A percentile compares a stretch with the other conserved stretches of the same genome.
Evolutionary conservation across 108 stramenopile species (phyloP).

Genomic region (Cyclotella cryptica): DNA sequence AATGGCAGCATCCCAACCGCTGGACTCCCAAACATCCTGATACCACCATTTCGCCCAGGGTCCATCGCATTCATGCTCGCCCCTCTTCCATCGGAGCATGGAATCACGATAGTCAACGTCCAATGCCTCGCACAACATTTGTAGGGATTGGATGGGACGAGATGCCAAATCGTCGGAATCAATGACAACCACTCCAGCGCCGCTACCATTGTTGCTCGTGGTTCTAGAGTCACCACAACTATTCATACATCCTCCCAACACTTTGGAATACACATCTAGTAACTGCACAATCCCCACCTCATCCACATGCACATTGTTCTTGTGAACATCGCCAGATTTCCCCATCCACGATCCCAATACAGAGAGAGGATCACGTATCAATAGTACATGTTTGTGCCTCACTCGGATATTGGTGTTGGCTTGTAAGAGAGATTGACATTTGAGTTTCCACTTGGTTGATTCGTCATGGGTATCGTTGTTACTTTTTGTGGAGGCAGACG

Average conservation of each 20-base stretch:
- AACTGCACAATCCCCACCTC: conserved; percentile 86
- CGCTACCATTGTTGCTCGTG: background rate
- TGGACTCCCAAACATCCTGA: conserved; percentile 74
- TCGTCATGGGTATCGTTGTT: background rate
- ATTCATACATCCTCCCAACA: conserved; percentile 31
- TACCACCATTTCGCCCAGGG: conserved; percentile 92
- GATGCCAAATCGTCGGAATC: conserved; percentile 85
- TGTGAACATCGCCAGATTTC: conserved; percentile 58
- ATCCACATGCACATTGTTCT: conserved; percentile 68
- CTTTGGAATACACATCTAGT: conserved; percentile 72
- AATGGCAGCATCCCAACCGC: conserved; percentile 64
- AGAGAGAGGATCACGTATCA: conserved; percentile 72
- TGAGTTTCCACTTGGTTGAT: conserved; percentile 32
- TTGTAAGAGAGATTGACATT: background rate
- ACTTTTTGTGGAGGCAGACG: background rate
- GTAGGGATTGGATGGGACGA: conserved; percentile 63
- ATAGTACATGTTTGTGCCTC: conserved; percentile 70
- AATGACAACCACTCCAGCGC: conserved; percentile 55
- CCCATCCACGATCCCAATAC: conserved; percentile 77
- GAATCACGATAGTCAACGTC: conserved; percentile 70
- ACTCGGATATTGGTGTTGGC: conserved; percentile 39
- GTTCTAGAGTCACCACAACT: background rate
- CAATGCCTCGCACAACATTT: conserved; percentile 57
- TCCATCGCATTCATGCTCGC: conserved; percentile 79
- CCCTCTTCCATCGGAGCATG: conserved; percentile 75